Base-by-base conservation (phyloP, 306 rosid genomes). In the Dicorynia guianensis region DNA sequence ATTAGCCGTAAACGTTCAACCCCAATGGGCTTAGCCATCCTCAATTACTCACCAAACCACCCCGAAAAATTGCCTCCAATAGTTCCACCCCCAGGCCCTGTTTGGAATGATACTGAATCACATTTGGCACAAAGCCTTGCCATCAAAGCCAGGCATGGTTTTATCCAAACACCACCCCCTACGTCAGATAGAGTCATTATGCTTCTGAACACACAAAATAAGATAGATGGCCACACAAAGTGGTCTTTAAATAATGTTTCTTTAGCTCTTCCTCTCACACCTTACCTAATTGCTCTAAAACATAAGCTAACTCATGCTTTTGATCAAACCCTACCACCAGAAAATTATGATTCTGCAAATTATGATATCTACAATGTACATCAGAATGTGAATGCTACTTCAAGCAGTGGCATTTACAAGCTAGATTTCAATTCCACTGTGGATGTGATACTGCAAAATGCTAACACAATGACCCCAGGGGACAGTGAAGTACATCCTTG, bases 121-220 rank as follows among this genome's bases (percentile, higher is more conserved):
- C 38, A 18, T 19, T 47, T 46, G 42, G 67, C 69, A 34, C 69
- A 73, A 48, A 73, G 69, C 50, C 58, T 47, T 34, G 59, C 78
- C 50, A 47, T 47, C 79, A 66, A 81, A 81, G 11, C 82, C 53
- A 62, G 63, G 36, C 60, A 60, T 34, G 69, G 59, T 40, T 60
- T 44, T 59, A 62, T 60, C 34, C 30, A 15, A 18, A 38, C 68
- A 7, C 48, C 71, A 33, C 71, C 67, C 25, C 53, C 75, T 3
- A 48, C 48, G 36, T 43, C 76, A 66, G 33, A 76, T 17, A 73
- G 78, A 48, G 20, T 44, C 69, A 73, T 81, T 17, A 55, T 76
- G 20, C 81, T 81, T 4, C 85, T 81, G 70, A 76, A 71, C 49
- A 61, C 81, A 14, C 75, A 76, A 40, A 81, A 65, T 12, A 56